A percentile compares a stretch with the other conserved stretches of the same genome.
phyloP scores from a whole-genome alignment of 2,329 filamentous ascomycete genomes.

The Paracoccidioides lutzii region DNA sequence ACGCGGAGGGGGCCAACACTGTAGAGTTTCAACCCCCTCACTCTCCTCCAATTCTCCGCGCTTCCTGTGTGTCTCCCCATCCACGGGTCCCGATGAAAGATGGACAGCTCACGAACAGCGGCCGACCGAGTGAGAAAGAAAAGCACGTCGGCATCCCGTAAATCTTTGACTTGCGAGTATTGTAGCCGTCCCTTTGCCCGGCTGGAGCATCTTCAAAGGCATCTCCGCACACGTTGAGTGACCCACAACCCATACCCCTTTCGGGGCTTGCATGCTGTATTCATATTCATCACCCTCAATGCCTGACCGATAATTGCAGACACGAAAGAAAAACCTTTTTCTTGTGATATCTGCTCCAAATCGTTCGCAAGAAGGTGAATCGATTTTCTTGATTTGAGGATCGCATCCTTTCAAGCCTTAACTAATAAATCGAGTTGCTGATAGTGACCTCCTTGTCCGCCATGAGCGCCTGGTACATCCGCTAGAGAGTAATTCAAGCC shows the following conservation, averaged over 20 bases:
- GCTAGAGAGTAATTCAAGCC: conserved; percentile 27
- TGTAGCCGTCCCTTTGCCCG: conserved; percentile 37
- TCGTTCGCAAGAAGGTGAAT: conserved; percentile 36
- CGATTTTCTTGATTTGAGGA: neutral
- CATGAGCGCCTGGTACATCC: conserved; percentile 38
- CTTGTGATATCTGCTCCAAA: conserved; percentile 38
- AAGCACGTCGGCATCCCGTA: conserved; percentile 27
- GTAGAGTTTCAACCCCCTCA: conserved; percentile 1
- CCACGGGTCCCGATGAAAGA: conserved; percentile 8
- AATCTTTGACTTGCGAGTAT: conserved; percentile 37
- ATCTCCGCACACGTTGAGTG: conserved; percentile 39
- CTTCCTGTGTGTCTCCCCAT: neutral
- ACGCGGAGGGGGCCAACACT: neutral
- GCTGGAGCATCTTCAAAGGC: conserved; percentile 38
- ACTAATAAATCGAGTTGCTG: conserved; percentile 5
- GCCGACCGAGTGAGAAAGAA: conserved; percentile 31
- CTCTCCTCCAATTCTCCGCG: conserved; percentile 5
- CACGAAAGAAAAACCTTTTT: conserved; percentile 39
- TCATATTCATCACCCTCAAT: neutral
- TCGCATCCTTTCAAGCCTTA: conserved; percentile 1
- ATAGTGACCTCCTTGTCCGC: conserved; percentile 36
- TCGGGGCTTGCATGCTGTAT: conserved; percentile 1
- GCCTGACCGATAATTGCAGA: conserved; percentile 24
- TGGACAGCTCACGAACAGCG: conserved; percentile 28
- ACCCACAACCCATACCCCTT: conserved; percentile 10